Conservation (phyloP, 768 basidiomycete genomes). For the Russula sp. region DNA sequence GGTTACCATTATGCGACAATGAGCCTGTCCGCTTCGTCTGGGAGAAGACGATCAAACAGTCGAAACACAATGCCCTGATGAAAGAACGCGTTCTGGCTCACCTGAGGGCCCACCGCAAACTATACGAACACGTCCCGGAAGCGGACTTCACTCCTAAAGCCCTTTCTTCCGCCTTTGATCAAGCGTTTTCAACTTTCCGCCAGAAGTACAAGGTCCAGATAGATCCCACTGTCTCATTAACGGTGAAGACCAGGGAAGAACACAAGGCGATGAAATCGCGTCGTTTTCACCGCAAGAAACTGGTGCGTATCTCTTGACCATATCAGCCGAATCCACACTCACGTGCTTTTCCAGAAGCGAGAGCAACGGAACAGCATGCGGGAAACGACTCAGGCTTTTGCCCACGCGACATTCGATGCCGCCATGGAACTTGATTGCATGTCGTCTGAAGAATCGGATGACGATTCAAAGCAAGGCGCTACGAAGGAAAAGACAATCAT, state of each 20-base stretch:
- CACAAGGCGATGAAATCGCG: constrained; percentile 60
- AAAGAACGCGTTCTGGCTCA: constrained; percentile 61
- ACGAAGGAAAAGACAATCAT: constrained; percentile 43
- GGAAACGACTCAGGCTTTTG: constrained; percentile 50
- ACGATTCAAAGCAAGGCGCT: constrained; percentile 40
- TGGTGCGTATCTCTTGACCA: constrained; percentile 44
- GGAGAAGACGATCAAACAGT: constrained; percentile 75
- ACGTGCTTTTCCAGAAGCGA: constrained; percentile 53
- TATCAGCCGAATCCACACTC: background rate
- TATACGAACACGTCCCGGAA: constrained; percentile 62
- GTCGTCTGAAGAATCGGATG: constrained; percentile 76
- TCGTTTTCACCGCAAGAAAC: constrained; percentile 58
- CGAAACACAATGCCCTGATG: constrained; percentile 70
- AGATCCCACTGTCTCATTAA: constrained; percentile 46
- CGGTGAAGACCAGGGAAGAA: constrained; percentile 54
- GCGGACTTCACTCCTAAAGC: constrained; percentile 63
- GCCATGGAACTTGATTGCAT: constrained; percentile 73
- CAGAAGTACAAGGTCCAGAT: constrained; percentile 64
- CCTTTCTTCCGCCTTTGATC: constrained; percentile 64
- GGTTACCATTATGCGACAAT: constrained; percentile 41
- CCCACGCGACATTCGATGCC: constrained; percentile 64
- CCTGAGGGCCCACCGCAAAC: constrained; percentile 51
- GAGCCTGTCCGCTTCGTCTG: constrained; percentile 75
- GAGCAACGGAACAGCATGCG: constrained; percentile 60
- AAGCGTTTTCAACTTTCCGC: constrained; percentile 64